These are phyloP conservation scores for Avena eriantha DNA, from an alignment of 176 grass and related monocot genomes.

Conservation along the genomic window DNA sequence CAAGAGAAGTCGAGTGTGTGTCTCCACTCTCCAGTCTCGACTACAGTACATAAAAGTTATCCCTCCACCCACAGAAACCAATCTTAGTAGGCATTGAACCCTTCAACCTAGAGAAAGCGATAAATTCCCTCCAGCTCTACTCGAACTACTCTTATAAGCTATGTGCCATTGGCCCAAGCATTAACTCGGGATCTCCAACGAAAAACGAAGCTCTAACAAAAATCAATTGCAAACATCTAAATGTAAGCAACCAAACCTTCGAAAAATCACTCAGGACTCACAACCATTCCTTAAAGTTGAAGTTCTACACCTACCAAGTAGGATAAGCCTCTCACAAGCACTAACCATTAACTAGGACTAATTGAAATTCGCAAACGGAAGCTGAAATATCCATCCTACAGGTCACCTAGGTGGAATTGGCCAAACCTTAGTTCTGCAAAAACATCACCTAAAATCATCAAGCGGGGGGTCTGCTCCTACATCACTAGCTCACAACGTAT, in stretches of 20 bases:
- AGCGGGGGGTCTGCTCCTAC: conserved; percentile 7
- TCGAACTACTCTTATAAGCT: not conserved
- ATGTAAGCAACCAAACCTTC: not conserved
- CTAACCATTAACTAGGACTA: conserved; percentile 14
- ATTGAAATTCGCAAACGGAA: not conserved
- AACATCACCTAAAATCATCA: conserved; percentile 38
- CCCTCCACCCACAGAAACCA: not conserved
- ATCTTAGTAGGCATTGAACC: conserved; percentile 4
- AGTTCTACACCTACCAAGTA: conserved; percentile 4
- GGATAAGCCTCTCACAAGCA: conserved; percentile 18
- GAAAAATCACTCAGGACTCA: not conserved
- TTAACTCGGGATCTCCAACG: conserved; percentile 25
- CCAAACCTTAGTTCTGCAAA: conserved; percentile 18
- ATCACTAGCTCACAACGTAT: conserved; percentile 39
- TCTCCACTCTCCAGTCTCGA: conserved; percentile 29
- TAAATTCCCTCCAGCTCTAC: conserved; percentile 22
- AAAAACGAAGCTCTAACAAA: not conserved
- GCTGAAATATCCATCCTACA: conserved; percentile 3
- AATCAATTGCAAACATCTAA: conserved; percentile 9
- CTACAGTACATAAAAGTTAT: conserved; percentile 18
- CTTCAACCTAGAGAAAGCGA: conserved; percentile 7
- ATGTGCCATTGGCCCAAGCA: not conserved
- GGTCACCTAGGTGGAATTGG: conserved; percentile 1
- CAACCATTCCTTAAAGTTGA: conserved; percentile 25
- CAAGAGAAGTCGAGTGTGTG: conserved; percentile 15